These are phyloP conservation scores for Ambrosia artemisiifolia DNA, from an alignment of 129 eudicot genomes.

Conservation along the genomic window DNA sequence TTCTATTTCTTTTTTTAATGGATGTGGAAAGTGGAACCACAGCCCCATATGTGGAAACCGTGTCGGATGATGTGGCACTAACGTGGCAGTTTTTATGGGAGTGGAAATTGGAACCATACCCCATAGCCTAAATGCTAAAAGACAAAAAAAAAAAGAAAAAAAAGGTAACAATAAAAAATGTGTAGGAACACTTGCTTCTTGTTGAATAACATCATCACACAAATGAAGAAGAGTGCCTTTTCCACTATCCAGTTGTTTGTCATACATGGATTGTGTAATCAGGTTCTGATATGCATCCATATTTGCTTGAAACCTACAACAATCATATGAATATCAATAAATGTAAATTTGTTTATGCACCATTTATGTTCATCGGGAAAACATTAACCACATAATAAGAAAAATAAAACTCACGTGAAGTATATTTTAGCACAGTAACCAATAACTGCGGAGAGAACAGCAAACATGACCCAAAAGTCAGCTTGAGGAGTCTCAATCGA, in stretches of 20 bases:
- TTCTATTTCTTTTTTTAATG: no score
- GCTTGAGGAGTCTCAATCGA: slow-evolving; percentile 84
- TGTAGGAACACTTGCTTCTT: slow-evolving; percentile 58
- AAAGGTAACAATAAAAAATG: not conserved
- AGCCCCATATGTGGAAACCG: no score
- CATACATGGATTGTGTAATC: slow-evolving; percentile 96
- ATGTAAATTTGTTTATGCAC: not conserved
- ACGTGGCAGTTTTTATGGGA: no score
- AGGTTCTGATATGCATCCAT: slow-evolving; percentile 80
- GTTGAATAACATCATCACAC: slow-evolving; percentile 97
- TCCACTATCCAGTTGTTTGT: slow-evolving; percentile 97
- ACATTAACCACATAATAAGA: slow-evolving; percentile 11
- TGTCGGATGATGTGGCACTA: no score
- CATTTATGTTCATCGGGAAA: not conserved
- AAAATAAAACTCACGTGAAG: slow-evolving; percentile 60
- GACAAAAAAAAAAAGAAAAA: not conserved
- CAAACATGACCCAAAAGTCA: slow-evolving; percentile 93
- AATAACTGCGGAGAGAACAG: slow-evolving; percentile 75
- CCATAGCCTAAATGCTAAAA: not conserved
- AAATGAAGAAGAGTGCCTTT: slow-evolving; percentile 97
- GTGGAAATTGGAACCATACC: no score
- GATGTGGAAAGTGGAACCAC: no score
- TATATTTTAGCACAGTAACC: slow-evolving; percentile 95
- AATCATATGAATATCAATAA: slow-evolving; percentile 1
- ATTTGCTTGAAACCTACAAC: slow-evolving; percentile 85